Evolutionary conservation across 208 protist species (phyloP).

Genomic region (Jaenimonas drosophilae): DNA sequence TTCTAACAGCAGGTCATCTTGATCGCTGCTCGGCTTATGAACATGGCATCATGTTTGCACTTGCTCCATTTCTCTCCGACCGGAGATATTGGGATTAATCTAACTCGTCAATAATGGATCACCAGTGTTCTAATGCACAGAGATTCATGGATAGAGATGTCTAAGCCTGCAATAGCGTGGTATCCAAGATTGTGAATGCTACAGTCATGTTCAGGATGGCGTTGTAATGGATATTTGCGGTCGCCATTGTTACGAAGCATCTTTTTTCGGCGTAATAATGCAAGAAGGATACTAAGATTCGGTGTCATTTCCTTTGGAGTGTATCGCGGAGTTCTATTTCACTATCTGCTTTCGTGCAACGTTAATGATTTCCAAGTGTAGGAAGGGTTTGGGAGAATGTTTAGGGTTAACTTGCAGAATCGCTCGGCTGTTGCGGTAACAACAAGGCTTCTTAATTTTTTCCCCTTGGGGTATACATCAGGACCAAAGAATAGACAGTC

Average conservation of each 20-base stretch:
- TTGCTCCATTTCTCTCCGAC: constrained; percentile 71
- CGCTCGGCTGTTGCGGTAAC: constrained; percentile 8
- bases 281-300: not conserved
- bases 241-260: not conserved
- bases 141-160: too few relatives aligned
- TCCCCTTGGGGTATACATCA: constrained; percentile 50
- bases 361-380: not conserved
- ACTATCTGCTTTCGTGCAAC: not conserved
- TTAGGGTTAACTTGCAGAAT: too few relatives aligned
- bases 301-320: not conserved
- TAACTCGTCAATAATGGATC: not conserved
- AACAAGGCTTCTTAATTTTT: constrained; percentile 41
- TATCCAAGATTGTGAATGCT: too few relatives aligned
- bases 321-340: not conserved
- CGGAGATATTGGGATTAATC: constrained; percentile 46
- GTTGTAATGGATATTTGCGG: not conserved
- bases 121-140: too few relatives aligned
- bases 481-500: constrained; percentile 61
- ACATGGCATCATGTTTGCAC: constrained; percentile 71
- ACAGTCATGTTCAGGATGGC: not conserved
- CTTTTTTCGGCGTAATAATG: not conserved
- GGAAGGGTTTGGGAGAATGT: not conserved
- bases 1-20: constrained; percentile 60
- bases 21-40: constrained; percentile 47
- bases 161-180: too few relatives aligned